These are phyloP conservation scores for Friedmanniomyces simplex DNA, from an alignment of 495 filamentous ascomycete species.

Conservation along the genomic window DNA sequence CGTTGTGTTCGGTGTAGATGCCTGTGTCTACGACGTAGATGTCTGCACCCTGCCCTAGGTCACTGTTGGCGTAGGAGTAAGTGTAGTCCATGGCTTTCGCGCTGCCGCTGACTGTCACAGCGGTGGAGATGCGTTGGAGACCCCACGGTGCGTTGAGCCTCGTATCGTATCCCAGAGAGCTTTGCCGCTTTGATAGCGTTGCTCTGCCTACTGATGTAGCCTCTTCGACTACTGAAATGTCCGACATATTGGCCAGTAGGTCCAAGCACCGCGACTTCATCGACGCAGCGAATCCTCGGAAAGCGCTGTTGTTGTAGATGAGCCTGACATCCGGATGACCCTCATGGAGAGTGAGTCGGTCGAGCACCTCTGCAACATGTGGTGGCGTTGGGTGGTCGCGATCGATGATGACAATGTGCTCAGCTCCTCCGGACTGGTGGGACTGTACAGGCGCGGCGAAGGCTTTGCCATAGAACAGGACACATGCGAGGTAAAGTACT, in stretches of 20 bases:
- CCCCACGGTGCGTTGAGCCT: conserved; percentile 37
- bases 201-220: conserved; percentile 14
- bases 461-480: background rate
- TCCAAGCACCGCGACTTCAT: conserved; percentile 32
- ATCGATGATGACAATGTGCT: conserved; percentile 33
- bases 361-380: conserved; percentile 24
- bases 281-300: conserved; percentile 36
- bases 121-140: conserved; percentile 39
- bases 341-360: conserved; percentile 19
- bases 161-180: conserved; percentile 9
- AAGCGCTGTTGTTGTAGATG: conserved; percentile 37
- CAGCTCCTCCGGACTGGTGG: conserved; percentile 26
- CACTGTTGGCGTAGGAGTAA: conserved; percentile 32
- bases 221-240: conserved; percentile 33
- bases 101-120: conserved; percentile 20
- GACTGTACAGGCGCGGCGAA: conserved; percentile 7
- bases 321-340: conserved; percentile 27
- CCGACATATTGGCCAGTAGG: conserved; percentile 30
- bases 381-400: conserved; percentile 15
- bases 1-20: conserved; percentile 35
- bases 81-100: conserved; percentile 28
- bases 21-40: conserved; percentile 44
- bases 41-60: conserved; percentile 38
- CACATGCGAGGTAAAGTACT: background rate
- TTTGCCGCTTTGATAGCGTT: conserved; percentile 1